phyloP scores from a whole-genome alignment of 2,329 filamentous ascomycete genomes.

The Rhynchosporium agropyri region DNA sequence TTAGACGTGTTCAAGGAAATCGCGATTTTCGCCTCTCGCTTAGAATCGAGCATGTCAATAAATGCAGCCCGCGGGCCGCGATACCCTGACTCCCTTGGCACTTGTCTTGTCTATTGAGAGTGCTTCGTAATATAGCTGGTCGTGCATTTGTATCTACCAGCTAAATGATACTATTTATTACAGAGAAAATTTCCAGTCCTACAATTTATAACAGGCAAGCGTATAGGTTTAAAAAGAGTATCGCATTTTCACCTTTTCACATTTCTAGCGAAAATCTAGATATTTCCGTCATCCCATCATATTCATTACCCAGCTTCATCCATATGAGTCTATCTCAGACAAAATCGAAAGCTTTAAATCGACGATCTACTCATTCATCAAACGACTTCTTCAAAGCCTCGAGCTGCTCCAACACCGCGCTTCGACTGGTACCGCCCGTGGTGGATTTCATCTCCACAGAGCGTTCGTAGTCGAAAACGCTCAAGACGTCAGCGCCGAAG shows the following conservation, averaged over 20 bases:
- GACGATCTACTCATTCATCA: conserved; percentile 6
- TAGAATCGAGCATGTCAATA: too few relatives aligned
- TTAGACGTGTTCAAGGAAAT: too few relatives aligned
- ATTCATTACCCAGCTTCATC: neutral
- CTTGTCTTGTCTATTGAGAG: neutral
- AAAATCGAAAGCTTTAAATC: neutral
- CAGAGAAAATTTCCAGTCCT: too few relatives aligned
- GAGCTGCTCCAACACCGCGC: conserved; percentile 65
- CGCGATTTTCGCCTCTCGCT: too few relatives aligned
- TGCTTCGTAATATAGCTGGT: neutral
- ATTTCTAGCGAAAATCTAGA: neutral
- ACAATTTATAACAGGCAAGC: too few relatives aligned
- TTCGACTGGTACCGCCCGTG: conserved; percentile 78
- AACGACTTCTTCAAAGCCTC: conserved; percentile 48
- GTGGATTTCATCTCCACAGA: conserved; percentile 79
- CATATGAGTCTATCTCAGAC: neutral
- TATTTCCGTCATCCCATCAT: neutral
- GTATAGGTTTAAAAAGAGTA: too few relatives aligned
- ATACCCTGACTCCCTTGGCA: too few relatives aligned
- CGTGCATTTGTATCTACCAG: neutral
- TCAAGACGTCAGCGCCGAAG: conserved; percentile 71
- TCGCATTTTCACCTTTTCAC: neutral
- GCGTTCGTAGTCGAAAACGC: conserved; percentile 78
- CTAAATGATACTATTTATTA: neutral
- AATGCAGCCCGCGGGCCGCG: too few relatives aligned